Evolutionary conservation across 2,329 filamentous ascomycete genomes (phyloP).

Genomic region (Bipolaris oryzae): DNA sequence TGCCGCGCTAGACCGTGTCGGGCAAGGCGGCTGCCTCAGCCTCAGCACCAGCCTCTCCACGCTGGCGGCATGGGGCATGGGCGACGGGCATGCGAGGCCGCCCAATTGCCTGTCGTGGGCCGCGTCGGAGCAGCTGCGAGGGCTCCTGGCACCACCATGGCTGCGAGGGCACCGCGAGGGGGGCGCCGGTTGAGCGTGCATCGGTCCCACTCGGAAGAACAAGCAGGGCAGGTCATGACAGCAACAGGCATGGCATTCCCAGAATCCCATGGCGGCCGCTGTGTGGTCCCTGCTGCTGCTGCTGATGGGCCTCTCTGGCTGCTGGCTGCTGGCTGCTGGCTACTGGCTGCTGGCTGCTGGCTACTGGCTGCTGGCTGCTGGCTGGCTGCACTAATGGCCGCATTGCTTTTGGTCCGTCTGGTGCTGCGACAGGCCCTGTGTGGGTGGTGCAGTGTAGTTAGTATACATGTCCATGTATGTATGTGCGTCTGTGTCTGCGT

Average conservation of each 20-base stretch:
- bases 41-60: background rate
- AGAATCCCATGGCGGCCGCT: constrained; percentile 10
- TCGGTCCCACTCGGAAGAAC: constrained; percentile 13
- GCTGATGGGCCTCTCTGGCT: background rate
- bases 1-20: background rate
- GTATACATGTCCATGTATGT: too few species aligned
- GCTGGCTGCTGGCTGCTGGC: background rate
- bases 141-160: background rate
- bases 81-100: constrained; percentile 1
- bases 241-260: constrained; percentile 12
- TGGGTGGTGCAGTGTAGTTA: too few species aligned
- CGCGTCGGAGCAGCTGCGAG: constrained; percentile 5
- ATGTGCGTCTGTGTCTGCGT: too few species aligned
- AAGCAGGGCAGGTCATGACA: background rate
- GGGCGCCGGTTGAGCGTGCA: constrained; percentile 8
- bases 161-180: background rate
- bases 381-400: background rate
- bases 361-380: background rate
- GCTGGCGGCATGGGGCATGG: background rate
- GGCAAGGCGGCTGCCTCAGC: background rate
- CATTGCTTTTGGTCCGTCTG: background rate
- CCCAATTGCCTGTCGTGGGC: constrained; percentile 6
- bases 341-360: background rate
- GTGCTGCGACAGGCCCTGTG: background rate
- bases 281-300: constrained; percentile 4